Evolutionary conservation across 257 asterid species (phyloP).

Genomic region (Eucommia ulmoides): DNA sequence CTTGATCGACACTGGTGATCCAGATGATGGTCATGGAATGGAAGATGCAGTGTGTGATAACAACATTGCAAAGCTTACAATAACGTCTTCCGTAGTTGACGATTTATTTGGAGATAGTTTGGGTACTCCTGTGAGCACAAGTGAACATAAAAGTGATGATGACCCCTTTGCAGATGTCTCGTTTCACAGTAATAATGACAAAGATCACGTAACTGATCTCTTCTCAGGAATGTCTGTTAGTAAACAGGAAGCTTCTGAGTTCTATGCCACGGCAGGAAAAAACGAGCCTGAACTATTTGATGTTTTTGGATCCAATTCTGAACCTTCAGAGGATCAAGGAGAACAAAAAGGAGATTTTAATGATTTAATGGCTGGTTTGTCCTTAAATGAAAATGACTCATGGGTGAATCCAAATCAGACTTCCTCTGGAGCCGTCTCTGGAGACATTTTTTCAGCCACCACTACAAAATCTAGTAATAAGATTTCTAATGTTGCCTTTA

Average conservation of each 20-base stretch:
- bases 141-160: constrained; percentile 40
- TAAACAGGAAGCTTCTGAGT: constrained; percentile 27
- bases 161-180: constrained; percentile 98
- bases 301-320: constrained; percentile 41
- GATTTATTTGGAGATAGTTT: constrained; percentile 58
- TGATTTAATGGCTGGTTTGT: constrained; percentile 49
- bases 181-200: constrained; percentile 41
- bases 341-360: constrained; percentile 29
- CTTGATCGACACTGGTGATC: constrained; percentile 79
- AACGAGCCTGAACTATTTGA: constrained; percentile 51
- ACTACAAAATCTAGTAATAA: constrained; percentile 20
- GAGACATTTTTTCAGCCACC: constrained; percentile 22
- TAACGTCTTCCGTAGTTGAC: constrained; percentile 50
- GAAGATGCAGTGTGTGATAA: constrained; percentile 29
- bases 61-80: constrained; percentile 20
- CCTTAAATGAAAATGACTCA: constrained; percentile 37
- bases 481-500: constrained; percentile 32
- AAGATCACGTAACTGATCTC: constrained; percentile 39
- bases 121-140: constrained; percentile 21
- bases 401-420: constrained; percentile 29
- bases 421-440: constrained; percentile 16
- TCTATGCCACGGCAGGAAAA: constrained; percentile 19
- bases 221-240: constrained; percentile 54
- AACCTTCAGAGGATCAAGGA: constrained; percentile 23
- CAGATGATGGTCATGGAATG: constrained; percentile 35